Percentiles rank a stretch among this genome's conserved stretches.
phyloP scores from a whole-genome alignment of 805 yeast genomes.

The Suhomyces vadensis region DNA sequence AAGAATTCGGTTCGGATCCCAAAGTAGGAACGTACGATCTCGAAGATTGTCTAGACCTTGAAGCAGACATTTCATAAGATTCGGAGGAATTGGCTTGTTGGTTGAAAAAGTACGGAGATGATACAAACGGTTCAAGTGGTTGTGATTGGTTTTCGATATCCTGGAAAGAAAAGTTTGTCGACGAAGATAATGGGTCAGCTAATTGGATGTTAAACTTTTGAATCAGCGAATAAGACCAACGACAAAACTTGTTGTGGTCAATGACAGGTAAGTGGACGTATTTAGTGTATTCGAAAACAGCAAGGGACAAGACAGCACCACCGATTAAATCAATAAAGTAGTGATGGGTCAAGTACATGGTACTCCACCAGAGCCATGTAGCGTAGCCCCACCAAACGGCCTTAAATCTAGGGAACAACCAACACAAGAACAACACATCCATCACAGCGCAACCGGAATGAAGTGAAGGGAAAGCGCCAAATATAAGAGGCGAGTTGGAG shows the following conservation, averaged over 20 bases:
- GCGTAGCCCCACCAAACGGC: slow-evolving; percentile 75
- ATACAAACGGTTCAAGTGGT: neutral
- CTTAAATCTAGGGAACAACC: slow-evolving; percentile 72
- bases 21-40: slow-evolving; percentile 17
- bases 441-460: slow-evolving; percentile 94
- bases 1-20: neutral
- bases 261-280: slow-evolving; percentile 66
- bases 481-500: slow-evolving; percentile 84
- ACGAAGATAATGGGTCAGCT: slow-evolving; percentile 32
- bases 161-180: neutral
- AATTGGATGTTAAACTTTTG: slow-evolving; percentile 25
- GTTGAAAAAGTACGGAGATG: slow-evolving; percentile 12
- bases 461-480: slow-evolving; percentile 85
- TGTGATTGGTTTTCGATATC: slow-evolving; percentile 9
- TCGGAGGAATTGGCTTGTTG: slow-evolving; percentile 9
- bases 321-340: slow-evolving; percentile 90
- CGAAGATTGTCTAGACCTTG: slow-evolving; percentile 32
- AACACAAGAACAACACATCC: slow-evolving; percentile 85
- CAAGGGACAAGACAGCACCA: slow-evolving; percentile 83
- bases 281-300: slow-evolving; percentile 68
- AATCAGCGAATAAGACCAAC: slow-evolving; percentile 62
- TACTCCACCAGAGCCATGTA: slow-evolving; percentile 97
- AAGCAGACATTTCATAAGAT: slow-evolving; percentile 25
- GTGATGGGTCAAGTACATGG: slow-evolving; percentile 97
- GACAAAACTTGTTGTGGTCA: slow-evolving; percentile 54